Base-by-base conservation (phyloP, 2,329 filamentous ascomycete species). In the Dothidotthia symphoricarpi region DNA sequence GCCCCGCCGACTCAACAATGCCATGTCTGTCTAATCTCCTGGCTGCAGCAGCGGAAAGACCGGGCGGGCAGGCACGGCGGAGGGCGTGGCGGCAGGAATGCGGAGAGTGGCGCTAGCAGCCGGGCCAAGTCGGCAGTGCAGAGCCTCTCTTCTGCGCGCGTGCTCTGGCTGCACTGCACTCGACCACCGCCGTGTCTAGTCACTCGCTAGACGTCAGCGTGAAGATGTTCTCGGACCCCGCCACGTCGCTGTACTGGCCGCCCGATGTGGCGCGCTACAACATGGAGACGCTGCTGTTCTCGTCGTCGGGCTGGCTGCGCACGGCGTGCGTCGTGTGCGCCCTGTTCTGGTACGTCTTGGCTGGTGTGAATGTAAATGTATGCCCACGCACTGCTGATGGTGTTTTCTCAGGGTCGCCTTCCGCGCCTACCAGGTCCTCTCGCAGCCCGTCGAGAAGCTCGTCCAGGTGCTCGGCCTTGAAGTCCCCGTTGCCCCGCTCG, bases 391-490 rank as follows among this genome's bases (percentile, higher is more conserved):
- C 16, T 26, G n/a, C n/a, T n/a, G n/a, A n/a, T n/a, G n/a, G n/a
- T n/a, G n/a, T n/a, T n/a, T n/a, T 3, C 30, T 15, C 24, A 93
- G 88, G 88, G 78, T 95, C 45, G 75, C 89, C 43, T 85, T 87
- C 65, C 84, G 93, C 62, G 87, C 88, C 45, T 88, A 86, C 72
- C 86, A 90, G 63, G 93, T 94, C 25, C 76, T 96, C 36, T 85
- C 87, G 69, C 95, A 91, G 57, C 89, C 91, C 16, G 88, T 95
- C 39, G 87, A 91, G 40, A 83, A 95, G 49, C 80, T 98, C 31
- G 90, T 97, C 57, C 83, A 83, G 54, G 87, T 96, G 33, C 81
- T 98, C 31, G 90, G 91, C 43, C 83, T 97, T 63, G 93, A 98
- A 62, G 91, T 98, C 34, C 93, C 93, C 45, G 84, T 89, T 47